Evolutionary conservation across 805 yeast genomes (phyloP).

Genomic region (Schizosaccharomyces lindneri): DNA sequence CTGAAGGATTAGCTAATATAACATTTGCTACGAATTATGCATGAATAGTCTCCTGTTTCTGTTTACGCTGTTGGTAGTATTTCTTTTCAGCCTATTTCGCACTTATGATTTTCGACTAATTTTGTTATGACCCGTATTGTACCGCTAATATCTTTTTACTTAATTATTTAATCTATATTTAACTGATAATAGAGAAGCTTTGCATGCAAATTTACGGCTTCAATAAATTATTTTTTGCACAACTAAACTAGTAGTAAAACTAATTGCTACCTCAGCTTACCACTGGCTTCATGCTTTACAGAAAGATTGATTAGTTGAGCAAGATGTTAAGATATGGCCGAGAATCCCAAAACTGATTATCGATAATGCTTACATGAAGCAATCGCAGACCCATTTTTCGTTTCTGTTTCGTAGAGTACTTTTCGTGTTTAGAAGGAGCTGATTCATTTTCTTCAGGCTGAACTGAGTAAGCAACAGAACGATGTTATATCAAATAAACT

Average conservation of each 20-base stretch:
- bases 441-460: background rate
- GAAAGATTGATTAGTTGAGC: background rate
- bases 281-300: too few species aligned
- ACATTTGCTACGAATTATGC: background rate
- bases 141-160: background rate
- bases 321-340: slow-evolving; percentile 15
- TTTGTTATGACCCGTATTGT: background rate
- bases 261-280: too few species aligned
- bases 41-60: background rate
- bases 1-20: background rate
- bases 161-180: background rate
- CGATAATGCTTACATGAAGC: slow-evolving; percentile 37
- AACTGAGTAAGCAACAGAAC: background rate
- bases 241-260: too few species aligned
- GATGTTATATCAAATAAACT: background rate
- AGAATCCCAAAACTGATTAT: slow-evolving; percentile 35
- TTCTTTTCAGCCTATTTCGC: too few species aligned
- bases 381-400: slow-evolving; percentile 22
- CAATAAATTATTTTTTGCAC: too few species aligned
- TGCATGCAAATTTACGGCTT: background rate
- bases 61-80: background rate
- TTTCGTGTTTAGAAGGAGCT: background rate
- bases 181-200: background rate
- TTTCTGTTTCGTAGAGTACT: slow-evolving; percentile 19
- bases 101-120: background rate